Base-by-base conservation (phyloP, 192 early-diverging fungal species). In the Coemansia sp. region DNA sequence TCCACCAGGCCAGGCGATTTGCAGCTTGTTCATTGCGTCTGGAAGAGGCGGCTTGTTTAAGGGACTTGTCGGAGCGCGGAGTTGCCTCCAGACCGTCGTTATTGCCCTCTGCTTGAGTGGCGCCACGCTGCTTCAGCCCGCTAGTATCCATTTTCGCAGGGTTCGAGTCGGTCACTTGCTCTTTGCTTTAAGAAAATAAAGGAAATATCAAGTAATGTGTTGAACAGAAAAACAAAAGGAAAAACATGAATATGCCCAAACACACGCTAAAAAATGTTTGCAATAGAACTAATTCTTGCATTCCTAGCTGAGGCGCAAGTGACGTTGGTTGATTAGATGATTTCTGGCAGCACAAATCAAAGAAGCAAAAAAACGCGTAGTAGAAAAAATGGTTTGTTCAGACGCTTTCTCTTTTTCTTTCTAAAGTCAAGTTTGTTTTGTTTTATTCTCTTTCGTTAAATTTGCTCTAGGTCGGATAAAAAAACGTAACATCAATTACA, bases 1-100 rank as follows among this genome's bases (percentile, higher is more conserved):
- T 69, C 76, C 76, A 78, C 67, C 71, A 73, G 3, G 64, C 64
- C 47, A 35, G 25, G 16, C 55, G 58, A 51, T 62, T 45, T 23
- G 24, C 52, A 32, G 56, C 23, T 53, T 48, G 28, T 2, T 23
- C 39, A 16, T 42, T 42, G 39, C 39, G 39, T 42, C 39, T 42
- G 39, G 39, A 42, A 42, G 39, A 42, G 13, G 39, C 39, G 1
- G 39, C 8, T 10, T 42, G 39, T 42, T 10, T 16, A 42, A 3
- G 13, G 11, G 39, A 42, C 39, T 42, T 42, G 8, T 14, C 39
- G 11, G 2, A 42, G 39, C 11, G 39, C 11, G 2, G 11, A 42
- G 1, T 42, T 10, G 13, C 2, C 13, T 16, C 39, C 39, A 42
- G 13, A 10, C 8, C 39, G 14, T 3, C 14, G 14, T 14, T 10